phyloP scores from a whole-genome alignment of 306 rosid genomes.

The Quercus berberidifolia region DNA sequence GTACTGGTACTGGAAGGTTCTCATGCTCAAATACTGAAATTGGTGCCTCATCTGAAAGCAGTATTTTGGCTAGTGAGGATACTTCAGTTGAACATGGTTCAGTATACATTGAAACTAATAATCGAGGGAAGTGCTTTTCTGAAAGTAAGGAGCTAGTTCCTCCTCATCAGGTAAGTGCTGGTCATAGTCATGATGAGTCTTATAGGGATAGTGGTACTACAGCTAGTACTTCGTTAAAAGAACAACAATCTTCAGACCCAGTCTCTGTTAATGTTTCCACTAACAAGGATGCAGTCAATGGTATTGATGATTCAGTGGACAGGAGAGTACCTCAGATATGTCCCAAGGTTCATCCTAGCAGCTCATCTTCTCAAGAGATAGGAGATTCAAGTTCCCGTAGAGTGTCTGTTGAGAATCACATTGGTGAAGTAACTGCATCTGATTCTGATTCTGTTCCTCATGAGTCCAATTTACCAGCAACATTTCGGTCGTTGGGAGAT shows the following conservation, averaged over 20 bases:
- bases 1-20: constrained; percentile 38
- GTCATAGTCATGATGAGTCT: constrained; percentile 54
- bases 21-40: constrained; percentile 37
- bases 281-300: constrained; percentile 63
- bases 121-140: constrained; percentile 47
- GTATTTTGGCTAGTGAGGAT: constrained; percentile 21
- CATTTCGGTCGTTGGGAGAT: constrained; percentile 44
- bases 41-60: constrained; percentile 30
- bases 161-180: constrained; percentile 72
- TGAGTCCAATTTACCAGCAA: constrained; percentile 45
- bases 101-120: constrained; percentile 38
- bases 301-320: constrained; percentile 53
- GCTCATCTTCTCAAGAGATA: constrained; percentile 46
- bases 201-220: constrained; percentile 54
- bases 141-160: constrained; percentile 66
- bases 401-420: constrained; percentile 45
- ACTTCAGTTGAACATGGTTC: constrained; percentile 41
- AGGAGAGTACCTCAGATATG: constrained; percentile 47
- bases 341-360: constrained; percentile 42
- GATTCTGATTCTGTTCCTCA: constrained; percentile 39
- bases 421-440: constrained; percentile 25
- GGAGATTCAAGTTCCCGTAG: constrained; percentile 35
- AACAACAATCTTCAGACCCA: constrained; percentile 63
- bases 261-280: constrained; percentile 64
- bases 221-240: constrained; percentile 72